phyloP scores from a whole-genome alignment of 768 basidiomycete genomes.

The Pleurotus citrinopileatus region DNA sequence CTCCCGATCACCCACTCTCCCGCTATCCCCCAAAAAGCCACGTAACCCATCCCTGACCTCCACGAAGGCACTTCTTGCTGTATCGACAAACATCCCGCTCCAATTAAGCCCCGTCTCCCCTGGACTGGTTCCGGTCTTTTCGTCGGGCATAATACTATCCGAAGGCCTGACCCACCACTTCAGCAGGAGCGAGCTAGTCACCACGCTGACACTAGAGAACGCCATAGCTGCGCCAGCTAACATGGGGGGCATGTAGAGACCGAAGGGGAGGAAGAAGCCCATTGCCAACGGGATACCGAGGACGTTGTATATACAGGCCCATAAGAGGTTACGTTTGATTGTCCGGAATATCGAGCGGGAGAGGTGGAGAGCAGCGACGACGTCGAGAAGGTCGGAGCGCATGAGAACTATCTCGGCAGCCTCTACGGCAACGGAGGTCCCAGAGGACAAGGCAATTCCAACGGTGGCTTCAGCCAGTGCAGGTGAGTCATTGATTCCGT shows the following conservation, averaged over 20 bases:
- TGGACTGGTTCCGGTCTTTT: conserved; percentile 46
- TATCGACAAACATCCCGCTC: conserved; percentile 48
- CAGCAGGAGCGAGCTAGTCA: conserved; percentile 83
- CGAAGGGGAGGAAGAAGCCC: conserved; percentile 92
- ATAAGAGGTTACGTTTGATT: conserved; percentile 90
- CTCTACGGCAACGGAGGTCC: conserved; percentile 96
- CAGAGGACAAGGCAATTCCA: conserved; percentile 94
- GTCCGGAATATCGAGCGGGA: conserved; percentile 85
- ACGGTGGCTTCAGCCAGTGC: conserved; percentile 95
- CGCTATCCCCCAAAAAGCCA: conserved; percentile 28
- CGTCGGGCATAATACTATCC: conserved; percentile 69
- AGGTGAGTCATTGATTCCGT: conserved; percentile 98
- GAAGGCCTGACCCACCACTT: conserved; percentile 79
- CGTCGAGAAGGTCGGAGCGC: conserved; percentile 94
- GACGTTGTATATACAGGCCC: conserved; percentile 95
- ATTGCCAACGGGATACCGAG: conserved; percentile 96
- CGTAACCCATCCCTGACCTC: conserved; percentile 39
- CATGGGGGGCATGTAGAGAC: conserved; percentile 95
- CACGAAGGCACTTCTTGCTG: conserved; percentile 35
- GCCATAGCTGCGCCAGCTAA: conserved; percentile 99
- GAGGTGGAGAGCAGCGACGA: conserved; percentile 93
- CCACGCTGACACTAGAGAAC: conserved; percentile 94
- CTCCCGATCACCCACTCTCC: conserved; percentile 33
- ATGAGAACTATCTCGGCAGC: conserved; percentile 98
- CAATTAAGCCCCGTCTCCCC: conserved; percentile 37